phyloP scores from a whole-genome alignment of 805 yeast genomes.

The Metschnikowia shivogae region DNA sequence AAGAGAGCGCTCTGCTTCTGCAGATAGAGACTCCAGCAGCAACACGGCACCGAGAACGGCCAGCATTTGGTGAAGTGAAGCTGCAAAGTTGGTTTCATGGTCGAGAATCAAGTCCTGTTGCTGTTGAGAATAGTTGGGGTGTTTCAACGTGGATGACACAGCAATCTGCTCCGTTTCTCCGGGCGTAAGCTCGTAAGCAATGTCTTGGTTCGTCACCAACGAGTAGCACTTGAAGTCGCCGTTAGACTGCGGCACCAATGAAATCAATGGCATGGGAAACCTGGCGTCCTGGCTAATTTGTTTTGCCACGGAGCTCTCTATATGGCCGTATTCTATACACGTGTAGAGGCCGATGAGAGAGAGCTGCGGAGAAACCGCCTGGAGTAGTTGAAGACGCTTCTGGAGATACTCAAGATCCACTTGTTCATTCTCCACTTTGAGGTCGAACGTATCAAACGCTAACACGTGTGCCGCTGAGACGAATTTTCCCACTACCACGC shows the following conservation, averaged over 20 bases:
- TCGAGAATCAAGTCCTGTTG: conserved; percentile 8
- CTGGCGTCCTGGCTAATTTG: conserved; percentile 4
- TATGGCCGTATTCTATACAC: conserved; percentile 6
- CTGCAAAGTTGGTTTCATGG: conserved; percentile 10
- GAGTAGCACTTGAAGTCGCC: conserved; percentile 7
- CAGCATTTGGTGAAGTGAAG: conserved; percentile 21
- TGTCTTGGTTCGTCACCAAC: conserved; percentile 3
- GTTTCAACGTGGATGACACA: conserved; percentile 27
- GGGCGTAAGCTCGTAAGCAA: conserved; percentile 19
- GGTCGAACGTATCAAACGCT: conserved; percentile 29
- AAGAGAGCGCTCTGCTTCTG: conserved; percentile 14
- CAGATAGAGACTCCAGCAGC: conserved; percentile 1
- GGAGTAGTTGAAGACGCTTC: conserved; percentile 26
- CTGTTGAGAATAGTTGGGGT: conserved; percentile 22
- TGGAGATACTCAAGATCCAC: conserved; percentile 25
- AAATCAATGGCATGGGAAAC: conserved; percentile 8
- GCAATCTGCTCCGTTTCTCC: conserved; percentile 33
- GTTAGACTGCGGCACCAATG: conserved; percentile 5
- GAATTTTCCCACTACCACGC: conserved; percentile 27
- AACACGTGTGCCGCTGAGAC: conserved; percentile 6
- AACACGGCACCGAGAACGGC: conserved; percentile 22
- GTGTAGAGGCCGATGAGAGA: conserved; percentile 31
- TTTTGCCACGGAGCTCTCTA: conserved; percentile 8
- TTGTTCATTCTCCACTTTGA: conserved; percentile 14
- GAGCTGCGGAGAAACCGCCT: conserved; percentile 26